phyloP scores from a whole-genome alignment of 108 stramenopile species.

The Conticribra guillardii region DNA sequence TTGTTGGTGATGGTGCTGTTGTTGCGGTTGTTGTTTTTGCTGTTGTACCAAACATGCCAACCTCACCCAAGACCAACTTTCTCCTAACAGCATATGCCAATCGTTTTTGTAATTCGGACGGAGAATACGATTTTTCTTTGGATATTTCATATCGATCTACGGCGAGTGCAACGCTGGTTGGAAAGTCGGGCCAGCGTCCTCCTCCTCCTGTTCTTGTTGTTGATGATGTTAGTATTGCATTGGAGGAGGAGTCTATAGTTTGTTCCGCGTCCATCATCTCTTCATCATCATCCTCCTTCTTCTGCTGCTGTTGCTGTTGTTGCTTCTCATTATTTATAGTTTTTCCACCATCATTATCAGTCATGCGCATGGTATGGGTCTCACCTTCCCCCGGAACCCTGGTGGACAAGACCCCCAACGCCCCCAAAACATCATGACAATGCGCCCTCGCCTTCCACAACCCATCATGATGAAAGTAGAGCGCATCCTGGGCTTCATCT shows the following conservation, averaged over 20 bases:
- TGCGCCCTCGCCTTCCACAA: conserved; percentile 63
- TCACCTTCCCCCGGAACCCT: too few relatives aligned
- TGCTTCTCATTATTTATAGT: too few relatives aligned
- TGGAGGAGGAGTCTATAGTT: too few relatives aligned
- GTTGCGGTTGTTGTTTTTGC: not conserved
- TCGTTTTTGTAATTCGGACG: conserved; percentile 55
- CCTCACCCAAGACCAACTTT: conserved; percentile 81
- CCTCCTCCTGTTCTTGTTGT: conserved; percentile 20
- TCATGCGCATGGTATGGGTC: too few relatives aligned
- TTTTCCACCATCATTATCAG: too few relatives aligned
- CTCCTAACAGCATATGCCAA: conserved; percentile 80
- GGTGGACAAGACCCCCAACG: conserved; percentile 58
- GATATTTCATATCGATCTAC: conserved; percentile 71
- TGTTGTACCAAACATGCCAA: conserved; percentile 43
- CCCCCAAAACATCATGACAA: conserved; percentile 83
- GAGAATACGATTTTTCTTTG: conserved; percentile 59
- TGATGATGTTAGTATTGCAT: not conserved
- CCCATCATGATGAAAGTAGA: conserved; percentile 86
- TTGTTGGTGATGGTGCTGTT: too few relatives aligned
- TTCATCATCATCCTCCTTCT: conserved; percentile 1
- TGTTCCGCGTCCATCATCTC: conserved; percentile 6
- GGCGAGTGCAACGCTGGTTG: conserved; percentile 63
- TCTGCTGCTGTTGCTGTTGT: too few relatives aligned
- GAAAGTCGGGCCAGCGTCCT: conserved; percentile 74
- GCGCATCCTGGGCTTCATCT: conserved; percentile 88